Conservation (phyloP, 202 grass and related monocot genomes). For the Musa balbisiana region DNA sequence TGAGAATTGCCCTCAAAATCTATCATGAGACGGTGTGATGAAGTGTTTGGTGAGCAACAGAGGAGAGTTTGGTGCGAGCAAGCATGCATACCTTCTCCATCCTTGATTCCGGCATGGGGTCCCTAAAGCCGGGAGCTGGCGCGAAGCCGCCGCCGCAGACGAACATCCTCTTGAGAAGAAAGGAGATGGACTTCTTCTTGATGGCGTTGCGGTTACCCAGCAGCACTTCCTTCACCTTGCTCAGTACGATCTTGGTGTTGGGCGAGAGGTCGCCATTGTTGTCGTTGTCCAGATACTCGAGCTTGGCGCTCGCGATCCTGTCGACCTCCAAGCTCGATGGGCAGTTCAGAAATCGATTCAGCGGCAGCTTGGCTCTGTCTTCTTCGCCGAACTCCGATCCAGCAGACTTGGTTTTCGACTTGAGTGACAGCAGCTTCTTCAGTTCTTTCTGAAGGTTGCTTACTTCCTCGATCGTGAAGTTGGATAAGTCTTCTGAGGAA, state of each 20-base stretch:
- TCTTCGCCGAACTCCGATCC: not conserved
- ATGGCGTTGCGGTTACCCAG: constrained; percentile 26
- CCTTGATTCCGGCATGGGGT: constrained; percentile 46
- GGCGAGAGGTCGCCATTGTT: constrained; percentile 52
- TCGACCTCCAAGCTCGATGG: constrained; percentile 81
- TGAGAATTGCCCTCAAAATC: constrained; percentile 44
- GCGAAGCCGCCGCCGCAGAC: constrained; percentile 48
- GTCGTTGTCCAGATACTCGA: constrained; percentile 18
- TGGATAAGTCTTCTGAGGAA: constrained; percentile 39
- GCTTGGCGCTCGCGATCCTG: constrained; percentile 12
- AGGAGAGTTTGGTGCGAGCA: too few relatives aligned
- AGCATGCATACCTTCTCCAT: constrained; percentile 60
- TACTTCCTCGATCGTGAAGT: constrained; percentile 76
- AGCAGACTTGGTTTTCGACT: constrained; percentile 36
- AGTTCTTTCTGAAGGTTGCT: constrained; percentile 68
- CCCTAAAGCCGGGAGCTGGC: constrained; percentile 39
- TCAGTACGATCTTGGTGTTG: constrained; percentile 66
- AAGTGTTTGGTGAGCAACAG: not conserved
- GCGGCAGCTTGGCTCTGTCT: constrained; percentile 34
- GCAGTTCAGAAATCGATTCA: constrained; percentile 76
- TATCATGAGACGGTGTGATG: constrained; percentile 11
- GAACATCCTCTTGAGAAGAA: constrained; percentile 67
- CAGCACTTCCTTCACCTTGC: constrained; percentile 57
- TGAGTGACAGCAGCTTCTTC: constrained; percentile 40
- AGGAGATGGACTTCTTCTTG: constrained; percentile 51